Conservation (phyloP, 148 eudicot genomes). For the Mesembryanthemum crystallinum region DNA sequence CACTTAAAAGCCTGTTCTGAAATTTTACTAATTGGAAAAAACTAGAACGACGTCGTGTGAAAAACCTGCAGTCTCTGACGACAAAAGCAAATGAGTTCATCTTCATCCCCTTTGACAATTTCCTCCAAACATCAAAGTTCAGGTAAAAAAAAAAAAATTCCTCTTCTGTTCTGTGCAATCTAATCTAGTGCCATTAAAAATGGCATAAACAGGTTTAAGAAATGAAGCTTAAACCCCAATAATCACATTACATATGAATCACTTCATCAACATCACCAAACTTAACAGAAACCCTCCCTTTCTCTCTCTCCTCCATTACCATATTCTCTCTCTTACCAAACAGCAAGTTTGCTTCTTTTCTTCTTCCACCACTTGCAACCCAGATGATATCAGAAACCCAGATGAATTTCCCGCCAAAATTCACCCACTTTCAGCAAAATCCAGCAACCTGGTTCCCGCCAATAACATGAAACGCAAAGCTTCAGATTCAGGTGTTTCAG, state of each 20-base stretch:
- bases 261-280: not conserved
- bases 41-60: too few relatives aligned
- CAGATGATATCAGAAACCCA: slow-evolving; percentile 7
- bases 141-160: too few relatives aligned
- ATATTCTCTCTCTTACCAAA: not conserved
- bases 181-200: not conserved
- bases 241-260: slow-evolving; percentile 4
- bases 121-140: too few relatives aligned
- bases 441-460: not conserved
- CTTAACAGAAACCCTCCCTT: not conserved
- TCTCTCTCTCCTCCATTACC: not conserved
- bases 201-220: not conserved
- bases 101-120: too few relatives aligned
- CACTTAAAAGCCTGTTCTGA: too few relatives aligned
- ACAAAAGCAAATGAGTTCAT: too few relatives aligned
- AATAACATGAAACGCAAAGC: slow-evolving; percentile 2
- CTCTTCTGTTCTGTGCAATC: too few relatives aligned
- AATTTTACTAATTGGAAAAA: too few relatives aligned
- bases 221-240: too few relatives aligned
- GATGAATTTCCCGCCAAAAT: not conserved
- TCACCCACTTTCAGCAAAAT: not conserved
- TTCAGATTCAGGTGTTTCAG: not conserved
- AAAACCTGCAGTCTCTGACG: too few relatives aligned
- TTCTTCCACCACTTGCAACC: not conserved
- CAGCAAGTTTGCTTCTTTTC: slow-evolving; percentile 1